Evolutionary conservation across 257 asterid species (phyloP), one percentile per base, ranked within the genome.

Genomic region (Knoxia roxburghii): DNA sequence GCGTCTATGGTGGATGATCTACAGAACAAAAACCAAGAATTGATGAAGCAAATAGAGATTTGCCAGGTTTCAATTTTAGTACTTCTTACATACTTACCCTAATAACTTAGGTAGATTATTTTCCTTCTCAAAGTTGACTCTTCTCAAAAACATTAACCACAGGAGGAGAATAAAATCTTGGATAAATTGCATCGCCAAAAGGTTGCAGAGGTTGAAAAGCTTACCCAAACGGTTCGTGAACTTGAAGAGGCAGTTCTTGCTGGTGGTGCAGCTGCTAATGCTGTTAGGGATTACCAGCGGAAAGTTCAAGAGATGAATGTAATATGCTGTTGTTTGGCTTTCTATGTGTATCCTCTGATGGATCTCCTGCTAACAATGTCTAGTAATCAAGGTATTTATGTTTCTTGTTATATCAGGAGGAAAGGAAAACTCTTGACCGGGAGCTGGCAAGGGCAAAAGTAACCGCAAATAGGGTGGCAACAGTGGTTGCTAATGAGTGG

Each of bases 1-100:
- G 99, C 99, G 69, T 88, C 99, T 75, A 82, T 93, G 97, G 99
- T 90, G 76, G 99, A 93, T 80, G 97, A 90, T 78, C 97, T 93
- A 68, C 99, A 90, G 74, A 93, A 93, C 81, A 93, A 90, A 76
- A 93, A 93, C 78, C 99, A 93, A 83, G 97, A 93, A 69, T 78
- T 93, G 84, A 86, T 88, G 95, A 93, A 90, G 75, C 99, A 93
- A 84, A 93, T 93, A 64, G 97, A 93, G 79, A 93, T 93, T 68
- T 90, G 99, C 80, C 97, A 93, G 95, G 99, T 86, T 26, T 26
- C 61, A 23, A 49, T 68, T 20, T 18, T 37, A 37, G 55, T 48
- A 56, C 56, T 68, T 21, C 68, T 65, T 60, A 32, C 43, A 43
- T 68, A 15, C 33, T 64, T 26, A 29, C 33, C 48, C 12, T 2